Conservation (phyloP, 768 basidiomycete species). For the Russula foetens region DNA sequence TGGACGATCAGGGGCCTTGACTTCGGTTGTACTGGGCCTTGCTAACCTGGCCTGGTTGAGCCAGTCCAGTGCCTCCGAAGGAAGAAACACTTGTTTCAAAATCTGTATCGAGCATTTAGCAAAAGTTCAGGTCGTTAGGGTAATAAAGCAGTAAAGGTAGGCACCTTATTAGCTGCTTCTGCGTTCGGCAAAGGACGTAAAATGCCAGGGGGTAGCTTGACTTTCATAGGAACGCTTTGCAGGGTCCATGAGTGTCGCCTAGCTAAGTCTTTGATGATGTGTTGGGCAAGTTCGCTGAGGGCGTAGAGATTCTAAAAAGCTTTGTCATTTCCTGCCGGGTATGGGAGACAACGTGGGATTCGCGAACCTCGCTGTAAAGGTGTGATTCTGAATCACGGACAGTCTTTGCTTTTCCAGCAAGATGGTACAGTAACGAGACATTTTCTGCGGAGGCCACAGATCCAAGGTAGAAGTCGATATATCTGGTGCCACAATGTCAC, state of each 20-base stretch:
- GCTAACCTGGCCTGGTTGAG: constrained; percentile 41
- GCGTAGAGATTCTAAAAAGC: constrained; percentile 73
- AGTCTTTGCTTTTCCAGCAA: constrained; percentile 79
- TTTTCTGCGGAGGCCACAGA: constrained; percentile 73
- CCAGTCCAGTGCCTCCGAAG: constrained; percentile 51
- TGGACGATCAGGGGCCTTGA: constrained; percentile 14
- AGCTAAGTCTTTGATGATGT: constrained; percentile 67
- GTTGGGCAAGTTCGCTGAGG: constrained; percentile 82
- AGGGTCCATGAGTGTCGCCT: constrained; percentile 64
- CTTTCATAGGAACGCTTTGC: constrained; percentile 69
- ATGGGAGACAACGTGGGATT: background rate
- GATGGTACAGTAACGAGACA: constrained; percentile 71
- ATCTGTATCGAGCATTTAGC: constrained; percentile 40
- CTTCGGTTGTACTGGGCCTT: constrained; percentile 24
- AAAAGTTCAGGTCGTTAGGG: background rate
- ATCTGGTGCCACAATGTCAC: constrained; percentile 40
- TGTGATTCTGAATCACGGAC: constrained; percentile 72
- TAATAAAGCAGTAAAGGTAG: background rate
- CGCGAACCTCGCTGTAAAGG: constrained; percentile 56
- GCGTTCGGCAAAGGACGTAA: constrained; percentile 59
- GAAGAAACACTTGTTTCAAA: constrained; percentile 57
- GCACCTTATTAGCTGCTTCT: constrained; percentile 59
- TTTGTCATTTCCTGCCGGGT: background rate
- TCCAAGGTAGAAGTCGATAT: constrained; percentile 83
- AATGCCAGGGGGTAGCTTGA: constrained; percentile 76